Evolutionary conservation across 2,329 filamentous ascomycete genomes (phyloP).

Genomic region (Escovopsis sp.): DNA sequence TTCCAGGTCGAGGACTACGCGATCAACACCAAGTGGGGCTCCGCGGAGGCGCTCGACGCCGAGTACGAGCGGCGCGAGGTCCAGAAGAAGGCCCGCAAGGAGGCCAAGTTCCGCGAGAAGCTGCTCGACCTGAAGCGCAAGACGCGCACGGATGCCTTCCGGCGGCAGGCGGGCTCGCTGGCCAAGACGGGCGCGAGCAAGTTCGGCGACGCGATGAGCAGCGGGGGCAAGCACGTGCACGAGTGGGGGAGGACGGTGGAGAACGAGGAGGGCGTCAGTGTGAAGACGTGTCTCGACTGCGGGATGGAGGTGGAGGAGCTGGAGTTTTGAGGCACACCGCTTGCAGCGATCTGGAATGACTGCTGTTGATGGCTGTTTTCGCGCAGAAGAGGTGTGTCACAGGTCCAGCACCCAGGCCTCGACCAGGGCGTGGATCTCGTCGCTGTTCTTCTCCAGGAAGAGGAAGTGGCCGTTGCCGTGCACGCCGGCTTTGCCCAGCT

Average conservation of each 20-base stretch:
- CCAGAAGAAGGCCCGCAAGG: slow-evolving; percentile 73
- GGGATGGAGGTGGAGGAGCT: slow-evolving; percentile 67
- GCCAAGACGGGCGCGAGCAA: slow-evolving; percentile 35
- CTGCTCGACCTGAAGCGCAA: slow-evolving; percentile 82
- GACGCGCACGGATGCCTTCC: slow-evolving; percentile 80
- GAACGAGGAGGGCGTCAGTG: slow-evolving; percentile 55
- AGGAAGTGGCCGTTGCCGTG: slow-evolving; percentile 32
- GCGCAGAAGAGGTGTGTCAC: not conserved
- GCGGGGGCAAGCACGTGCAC: slow-evolving; percentile 64
- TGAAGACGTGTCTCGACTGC: slow-evolving; percentile 66
- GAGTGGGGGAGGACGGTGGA: slow-evolving; percentile 65
- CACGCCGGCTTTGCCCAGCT: slow-evolving; percentile 23
- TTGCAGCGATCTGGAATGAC: not conserved
- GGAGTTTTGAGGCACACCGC: slow-evolving; percentile 39
- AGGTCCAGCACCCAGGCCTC: slow-evolving; percentile 10
- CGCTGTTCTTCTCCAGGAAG: slow-evolving; percentile 33
- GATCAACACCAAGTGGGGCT: slow-evolving; percentile 81
- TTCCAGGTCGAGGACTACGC: slow-evolving; percentile 93
- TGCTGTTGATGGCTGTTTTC: not conserved
- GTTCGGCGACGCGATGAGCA: slow-evolving; percentile 66
- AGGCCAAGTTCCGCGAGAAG: slow-evolving; percentile 83
- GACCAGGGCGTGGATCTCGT: slow-evolving; percentile 17
- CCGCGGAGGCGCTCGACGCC: slow-evolving; percentile 65
- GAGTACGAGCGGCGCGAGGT: slow-evolving; percentile 70
- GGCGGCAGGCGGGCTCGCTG: slow-evolving; percentile 49